These are phyloP conservation scores for Coprinellus aureogranulatus DNA, from an alignment of 768 basidiomycete genomes.

Conservation along the genomic window DNA sequence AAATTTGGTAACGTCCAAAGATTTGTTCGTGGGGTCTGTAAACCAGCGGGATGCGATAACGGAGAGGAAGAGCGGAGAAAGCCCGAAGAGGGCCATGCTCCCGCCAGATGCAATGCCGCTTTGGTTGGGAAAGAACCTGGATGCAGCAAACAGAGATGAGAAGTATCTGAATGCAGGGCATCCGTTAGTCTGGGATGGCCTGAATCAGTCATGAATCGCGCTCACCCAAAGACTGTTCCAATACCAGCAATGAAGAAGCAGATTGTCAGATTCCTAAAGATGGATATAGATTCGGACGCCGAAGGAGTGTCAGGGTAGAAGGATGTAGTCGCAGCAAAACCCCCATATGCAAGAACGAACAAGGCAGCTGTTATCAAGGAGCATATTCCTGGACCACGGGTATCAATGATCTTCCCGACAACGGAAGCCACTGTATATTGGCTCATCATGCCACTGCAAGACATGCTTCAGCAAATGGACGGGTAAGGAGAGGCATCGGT, in stretches of 20 bases:
- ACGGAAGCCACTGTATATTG: conserved; percentile 76
- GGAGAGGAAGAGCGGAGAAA: conserved; percentile 76
- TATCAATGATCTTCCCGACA: conserved; percentile 68
- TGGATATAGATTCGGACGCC: conserved; percentile 47
- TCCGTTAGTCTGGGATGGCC: background rate
- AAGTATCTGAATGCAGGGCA: conserved; percentile 48
- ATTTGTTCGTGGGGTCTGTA: conserved; percentile 40
- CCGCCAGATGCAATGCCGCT: conserved; percentile 65
- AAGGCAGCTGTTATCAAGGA: conserved; percentile 60
- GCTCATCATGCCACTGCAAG: conserved; percentile 69
- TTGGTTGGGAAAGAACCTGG: conserved; percentile 63
- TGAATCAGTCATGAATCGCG: conserved; percentile 4
- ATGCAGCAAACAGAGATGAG: conserved; percentile 72
- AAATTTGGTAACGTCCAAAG: conserved; percentile 47
- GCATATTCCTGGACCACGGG: conserved; percentile 63
- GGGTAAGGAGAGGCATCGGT: conserved; percentile 4
- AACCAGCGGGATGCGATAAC: conserved; percentile 62
- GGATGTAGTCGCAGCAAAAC: conserved; percentile 60
- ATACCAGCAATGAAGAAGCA: conserved; percentile 65
- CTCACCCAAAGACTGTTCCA: conserved; percentile 73
- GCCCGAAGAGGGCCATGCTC: conserved; percentile 73
- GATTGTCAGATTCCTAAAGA: conserved; percentile 39
- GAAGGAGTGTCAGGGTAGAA: conserved; percentile 38
- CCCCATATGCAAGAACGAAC: conserved; percentile 59
- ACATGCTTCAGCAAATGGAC: background rate